Base-by-base conservation (phyloP, 495 filamentous ascomycete genomes). In the Aspergillus heteromorphus region DNA sequence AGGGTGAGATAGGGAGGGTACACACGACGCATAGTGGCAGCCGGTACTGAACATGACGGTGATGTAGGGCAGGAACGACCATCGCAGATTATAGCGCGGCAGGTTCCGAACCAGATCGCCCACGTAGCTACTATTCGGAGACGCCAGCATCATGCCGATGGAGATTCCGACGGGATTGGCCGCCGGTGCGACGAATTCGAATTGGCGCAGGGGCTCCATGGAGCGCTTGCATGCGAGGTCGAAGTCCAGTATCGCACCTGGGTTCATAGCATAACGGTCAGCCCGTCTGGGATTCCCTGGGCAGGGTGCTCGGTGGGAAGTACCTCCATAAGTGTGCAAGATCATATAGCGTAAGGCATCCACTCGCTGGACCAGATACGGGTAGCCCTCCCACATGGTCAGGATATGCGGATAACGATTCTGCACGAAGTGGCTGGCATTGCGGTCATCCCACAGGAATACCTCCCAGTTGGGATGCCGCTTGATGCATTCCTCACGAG, bases 1-100 rank as follows among this genome's bases (percentile, higher is more conserved):
- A 25, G 19, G 17, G 11, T 18, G 20, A 16, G 10, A 16, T 16
- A 14, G 34, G 36, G 14, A 43, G 7, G 10, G 25, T 4, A 51
- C 54, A 3, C 31, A 57, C 54, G 49, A 57, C 1, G 49, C 54
- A 57, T 51, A 57, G 21, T 57, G 54, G 19, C 54, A 57, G 8
- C 54, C 49, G 1, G 54, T 48, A 9, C 42, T 57, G 23, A 57
- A 52, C 54, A 51, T 57, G 13, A 57, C 49, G 19, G 54, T 57
- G n/a, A 41, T 31, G 19, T 57, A 52, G 4, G 49, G 54, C 2
- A 52, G 42, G 0, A 51, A 40, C 13, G 50, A 29, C 49, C 54
- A 57, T 13, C 54, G 49, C 2, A 41, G 54, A 40, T 57, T 57
- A 23, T 51, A 57, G 4, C 13, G 11, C 0, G 54, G 48, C n/a